Evolutionary conservation across 2,329 filamentous ascomycete genomes (phyloP).

Genomic region (Pseudocercospora pini-densiflorae): DNA sequence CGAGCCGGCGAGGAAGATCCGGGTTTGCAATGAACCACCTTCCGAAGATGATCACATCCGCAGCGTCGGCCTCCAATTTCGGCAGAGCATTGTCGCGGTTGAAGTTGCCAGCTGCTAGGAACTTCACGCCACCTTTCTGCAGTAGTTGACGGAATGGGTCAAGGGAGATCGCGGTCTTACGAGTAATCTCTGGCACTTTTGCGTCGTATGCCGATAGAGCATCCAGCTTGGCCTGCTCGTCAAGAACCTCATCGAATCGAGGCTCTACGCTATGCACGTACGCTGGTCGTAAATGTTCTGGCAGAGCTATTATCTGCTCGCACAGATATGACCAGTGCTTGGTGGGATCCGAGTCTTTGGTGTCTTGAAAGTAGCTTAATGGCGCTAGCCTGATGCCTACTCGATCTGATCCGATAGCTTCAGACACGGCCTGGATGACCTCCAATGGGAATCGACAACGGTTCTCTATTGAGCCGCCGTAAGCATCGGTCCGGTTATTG

Average conservation of each 20-base stretch:
- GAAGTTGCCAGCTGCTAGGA: constrained; percentile 49
- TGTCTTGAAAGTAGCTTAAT: constrained; percentile 62
- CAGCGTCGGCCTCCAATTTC: constrained; percentile 46
- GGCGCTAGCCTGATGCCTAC: constrained; percentile 64
- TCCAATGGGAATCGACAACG: constrained; percentile 56
- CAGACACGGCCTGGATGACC: constrained; percentile 54
- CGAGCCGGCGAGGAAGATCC: constrained; percentile 52
- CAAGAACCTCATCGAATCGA: constrained; percentile 49
- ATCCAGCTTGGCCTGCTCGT: constrained; percentile 33
- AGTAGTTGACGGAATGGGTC: constrained; percentile 31
- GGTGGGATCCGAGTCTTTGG: constrained; percentile 64
- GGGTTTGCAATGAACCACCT: constrained; percentile 55
- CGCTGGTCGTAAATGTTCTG: constrained; percentile 56
- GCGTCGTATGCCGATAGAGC: constrained; percentile 24
- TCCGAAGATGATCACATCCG: constrained; percentile 52
- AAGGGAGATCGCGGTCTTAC: constrained; percentile 26
- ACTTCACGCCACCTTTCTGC: constrained; percentile 33
- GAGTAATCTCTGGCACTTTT: constrained; percentile 37
- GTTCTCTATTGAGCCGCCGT: constrained; percentile 51
- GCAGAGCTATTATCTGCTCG: constrained; percentile 39
- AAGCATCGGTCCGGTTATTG: constrained; percentile 57
- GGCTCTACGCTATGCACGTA: constrained; percentile 66
- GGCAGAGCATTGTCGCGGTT: constrained; percentile 42
- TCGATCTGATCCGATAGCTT: constrained; percentile 58
- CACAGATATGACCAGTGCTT: constrained; percentile 66